These are phyloP conservation scores for Bruguiera parviflora DNA, from an alignment of 345 rosid genomes.

Conservation along the genomic window DNA sequence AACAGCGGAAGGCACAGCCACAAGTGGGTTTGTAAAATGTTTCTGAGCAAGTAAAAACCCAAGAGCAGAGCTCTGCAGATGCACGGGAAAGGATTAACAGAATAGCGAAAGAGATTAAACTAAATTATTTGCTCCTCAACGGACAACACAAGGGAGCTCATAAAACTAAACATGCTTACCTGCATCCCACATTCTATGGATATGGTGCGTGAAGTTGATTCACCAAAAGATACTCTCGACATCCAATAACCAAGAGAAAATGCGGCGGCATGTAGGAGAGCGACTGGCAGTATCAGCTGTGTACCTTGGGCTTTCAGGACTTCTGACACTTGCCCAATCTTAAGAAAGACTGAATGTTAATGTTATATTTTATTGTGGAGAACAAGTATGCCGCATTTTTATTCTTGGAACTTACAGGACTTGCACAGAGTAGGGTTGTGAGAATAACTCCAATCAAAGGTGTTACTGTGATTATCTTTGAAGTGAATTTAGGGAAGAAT, in stretches of 20 bases:
- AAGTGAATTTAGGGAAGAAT: constrained; percentile 86
- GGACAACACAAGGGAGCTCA: background rate
- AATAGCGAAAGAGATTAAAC: background rate
- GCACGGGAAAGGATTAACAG: background rate
- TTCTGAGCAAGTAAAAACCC: constrained; percentile 94
- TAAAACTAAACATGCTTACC: constrained; percentile 29
- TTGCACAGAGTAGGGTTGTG: constrained; percentile 91
- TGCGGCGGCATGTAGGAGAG: constrained; percentile 72
- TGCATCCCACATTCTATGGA: constrained; percentile 99
- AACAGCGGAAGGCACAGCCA: constrained; percentile 95
- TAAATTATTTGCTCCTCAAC: background rate
- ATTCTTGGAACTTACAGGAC: constrained; percentile 66
- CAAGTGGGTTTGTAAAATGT: constrained; percentile 90
- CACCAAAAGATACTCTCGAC: constrained; percentile 79
- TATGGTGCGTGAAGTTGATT: constrained; percentile 96
- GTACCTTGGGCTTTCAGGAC: constrained; percentile 89
- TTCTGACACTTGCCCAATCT: constrained; percentile 95
- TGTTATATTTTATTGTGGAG: constrained; percentile 8
- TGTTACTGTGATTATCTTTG: constrained; percentile 71
- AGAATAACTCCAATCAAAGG: constrained; percentile 92
- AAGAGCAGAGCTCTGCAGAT: constrained; percentile 84
- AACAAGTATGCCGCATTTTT: constrained; percentile 5
- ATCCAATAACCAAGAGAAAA: constrained; percentile 86
- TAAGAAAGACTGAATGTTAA: constrained; percentile 8
- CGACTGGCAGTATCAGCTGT: constrained; percentile 82